phyloP scores from a whole-genome alignment of 495 filamentous ascomycete genomes.

The Neurospora sp. region DNA sequence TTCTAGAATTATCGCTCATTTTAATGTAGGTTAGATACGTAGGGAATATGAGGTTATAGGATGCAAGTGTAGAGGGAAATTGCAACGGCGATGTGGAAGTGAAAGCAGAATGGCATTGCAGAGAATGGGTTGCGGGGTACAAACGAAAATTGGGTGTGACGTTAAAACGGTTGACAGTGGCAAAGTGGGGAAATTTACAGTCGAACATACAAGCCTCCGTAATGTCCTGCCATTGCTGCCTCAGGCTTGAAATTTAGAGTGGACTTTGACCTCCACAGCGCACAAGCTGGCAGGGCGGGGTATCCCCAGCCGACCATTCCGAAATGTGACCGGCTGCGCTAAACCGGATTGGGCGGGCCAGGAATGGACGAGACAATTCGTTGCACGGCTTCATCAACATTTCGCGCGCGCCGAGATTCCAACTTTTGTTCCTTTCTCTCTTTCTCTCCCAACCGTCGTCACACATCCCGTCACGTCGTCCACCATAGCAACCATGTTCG shows the following conservation, averaged over 20 bases:
- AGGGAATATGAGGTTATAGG: too few species aligned
- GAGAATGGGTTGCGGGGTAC: too few species aligned
- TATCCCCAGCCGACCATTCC: neutral
- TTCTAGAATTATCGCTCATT: too few species aligned
- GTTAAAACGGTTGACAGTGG: too few species aligned
- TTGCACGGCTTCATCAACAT: neutral
- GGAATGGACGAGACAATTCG: neutral
- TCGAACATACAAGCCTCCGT: too few species aligned
- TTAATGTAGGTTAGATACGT: too few species aligned
- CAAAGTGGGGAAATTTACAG: too few species aligned
- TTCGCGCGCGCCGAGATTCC: neutral
- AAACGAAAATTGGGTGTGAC: too few species aligned
- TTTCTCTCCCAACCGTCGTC: neutral
- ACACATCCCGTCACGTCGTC: neutral
- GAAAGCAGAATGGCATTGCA: too few species aligned
- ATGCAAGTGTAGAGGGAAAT: too few species aligned
- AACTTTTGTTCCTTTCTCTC: neutral
- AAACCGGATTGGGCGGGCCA: neutral
- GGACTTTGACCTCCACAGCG: constrained; percentile 10
- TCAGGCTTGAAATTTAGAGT: neutral
- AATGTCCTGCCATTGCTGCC: neutral
- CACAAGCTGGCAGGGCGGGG: constrained; percentile 5
- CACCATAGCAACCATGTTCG: constrained; percentile 50
- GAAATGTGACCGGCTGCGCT: neutral
- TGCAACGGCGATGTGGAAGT: too few species aligned